Percentiles rank a stretch among this genome's conserved stretches.
These are phyloP conservation scores for Coniferiporia sulphurascens DNA, from an alignment of 1,284 basidiomycete species.

Conservation along the genomic window DNA sequence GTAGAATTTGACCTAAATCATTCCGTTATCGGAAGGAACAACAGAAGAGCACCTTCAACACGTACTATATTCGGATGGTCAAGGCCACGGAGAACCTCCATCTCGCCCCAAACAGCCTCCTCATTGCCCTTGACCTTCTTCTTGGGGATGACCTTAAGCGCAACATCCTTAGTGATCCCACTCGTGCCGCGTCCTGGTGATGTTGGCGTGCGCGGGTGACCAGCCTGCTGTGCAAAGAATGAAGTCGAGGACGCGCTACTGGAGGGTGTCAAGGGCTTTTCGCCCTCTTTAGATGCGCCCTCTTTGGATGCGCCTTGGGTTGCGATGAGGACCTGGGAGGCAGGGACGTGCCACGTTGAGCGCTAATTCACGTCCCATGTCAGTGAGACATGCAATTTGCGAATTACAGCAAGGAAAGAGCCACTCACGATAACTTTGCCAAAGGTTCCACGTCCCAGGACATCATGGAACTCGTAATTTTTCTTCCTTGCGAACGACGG, in stretches of 20 bases:
- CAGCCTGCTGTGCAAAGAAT: constrained; percentile 14
- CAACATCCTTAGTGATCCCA: constrained; percentile 63
- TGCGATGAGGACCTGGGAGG: constrained; percentile 50
- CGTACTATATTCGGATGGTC: constrained; percentile 87
- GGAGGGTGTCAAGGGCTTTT: constrained; percentile 25
- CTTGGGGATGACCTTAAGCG: constrained; percentile 85
- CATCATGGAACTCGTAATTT: constrained; percentile 66
- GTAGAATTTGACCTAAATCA: constrained; percentile 77
- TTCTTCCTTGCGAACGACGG: constrained; percentile 83
- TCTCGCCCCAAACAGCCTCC: constrained; percentile 82
- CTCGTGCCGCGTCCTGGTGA: constrained; percentile 8
- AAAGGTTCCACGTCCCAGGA: constrained; percentile 78
- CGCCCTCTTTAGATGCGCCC: not conserved
- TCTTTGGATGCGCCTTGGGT: constrained; percentile 44
- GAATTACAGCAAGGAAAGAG: not conserved
- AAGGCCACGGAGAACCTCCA: constrained; percentile 82
- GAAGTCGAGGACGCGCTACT: constrained; percentile 10
- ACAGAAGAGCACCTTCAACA: constrained; percentile 18
- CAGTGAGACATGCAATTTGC: not conserved
- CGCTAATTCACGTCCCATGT: constrained; percentile 32
- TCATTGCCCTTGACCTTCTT: constrained; percentile 90
- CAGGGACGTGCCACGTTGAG: constrained; percentile 70
- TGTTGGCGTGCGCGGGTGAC: constrained; percentile 8
- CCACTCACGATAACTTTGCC: constrained; percentile 77
- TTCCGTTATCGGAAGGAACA: not conserved